Percentiles rank a stretch among this genome's conserved stretches.
Evolutionary conservation across 305 asterid genomes (phyloP).

Genomic region (Lippia alba): DNA sequence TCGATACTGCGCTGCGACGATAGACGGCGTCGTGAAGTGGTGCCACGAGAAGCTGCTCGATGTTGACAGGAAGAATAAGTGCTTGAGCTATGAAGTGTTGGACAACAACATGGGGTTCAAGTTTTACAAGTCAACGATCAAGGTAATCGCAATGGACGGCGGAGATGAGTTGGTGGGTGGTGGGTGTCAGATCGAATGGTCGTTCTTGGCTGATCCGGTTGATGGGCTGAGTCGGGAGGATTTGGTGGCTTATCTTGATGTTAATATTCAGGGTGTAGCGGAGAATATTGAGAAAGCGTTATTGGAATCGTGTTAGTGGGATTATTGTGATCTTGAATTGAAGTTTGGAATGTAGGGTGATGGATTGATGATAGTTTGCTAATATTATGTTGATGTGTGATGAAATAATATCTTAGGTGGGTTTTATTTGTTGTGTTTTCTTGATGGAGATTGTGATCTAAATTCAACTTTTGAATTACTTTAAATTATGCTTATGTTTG

Average conservation of each 20-base stretch:
- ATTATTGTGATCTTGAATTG: not conserved
- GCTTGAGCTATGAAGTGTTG: constrained; percentile 47
- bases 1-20: constrained; percentile 61
- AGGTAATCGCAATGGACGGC: constrained; percentile 34
- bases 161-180: constrained; percentile 33
- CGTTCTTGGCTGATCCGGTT: constrained; percentile 68
- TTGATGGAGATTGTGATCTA: too few relatives aligned
- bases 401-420: too few relatives aligned
- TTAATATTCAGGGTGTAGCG: constrained; percentile 57
- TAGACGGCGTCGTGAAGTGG: constrained; percentile 42
- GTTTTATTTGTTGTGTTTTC: too few relatives aligned
- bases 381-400: too few relatives aligned
- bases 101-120: constrained; percentile 57
- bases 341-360: not conserved
- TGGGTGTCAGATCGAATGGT: constrained; percentile 67
- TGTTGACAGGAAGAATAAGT: constrained; percentile 34
- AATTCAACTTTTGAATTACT: too few relatives aligned
- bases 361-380: too few relatives aligned
- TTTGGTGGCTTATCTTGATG: constrained; percentile 44
- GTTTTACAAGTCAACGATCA: constrained; percentile 43
- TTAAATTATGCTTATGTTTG: too few relatives aligned
- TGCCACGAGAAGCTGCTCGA: constrained; percentile 48
- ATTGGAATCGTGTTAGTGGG: constrained; percentile 25
- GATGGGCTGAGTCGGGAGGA: constrained; percentile 58
- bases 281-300: constrained; percentile 53